These are phyloP conservation scores for Arthrobotrys sinensis DNA, from an alignment of 2,329 filamentous ascomycete genomes.

Conservation along the genomic window DNA sequence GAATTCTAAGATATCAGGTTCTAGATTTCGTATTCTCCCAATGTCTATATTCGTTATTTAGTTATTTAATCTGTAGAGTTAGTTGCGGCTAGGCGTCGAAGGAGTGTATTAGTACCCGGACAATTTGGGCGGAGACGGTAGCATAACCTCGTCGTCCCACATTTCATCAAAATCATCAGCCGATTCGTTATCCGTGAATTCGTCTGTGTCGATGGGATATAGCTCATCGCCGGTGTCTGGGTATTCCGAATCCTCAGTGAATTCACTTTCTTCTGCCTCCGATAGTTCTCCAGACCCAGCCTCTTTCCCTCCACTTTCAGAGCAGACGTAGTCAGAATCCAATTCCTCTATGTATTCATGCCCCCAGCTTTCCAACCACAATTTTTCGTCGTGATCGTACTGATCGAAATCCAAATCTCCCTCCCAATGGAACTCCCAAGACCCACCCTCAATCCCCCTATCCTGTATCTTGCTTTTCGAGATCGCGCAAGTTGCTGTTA, in stretches of 20 bases:
- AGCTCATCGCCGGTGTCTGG: conserved; percentile 7
- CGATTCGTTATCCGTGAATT: neutral
- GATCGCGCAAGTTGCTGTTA: neutral
- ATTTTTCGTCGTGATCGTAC: neutral
- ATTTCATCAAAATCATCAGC: neutral
- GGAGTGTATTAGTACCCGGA: too few species aligned
- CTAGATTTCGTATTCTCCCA: too few species aligned
- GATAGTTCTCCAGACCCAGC: neutral
- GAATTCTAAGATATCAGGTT: too few species aligned
- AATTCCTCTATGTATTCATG: neutral
- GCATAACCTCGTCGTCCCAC: neutral
- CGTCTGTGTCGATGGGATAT: neutral
- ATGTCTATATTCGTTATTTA: too few species aligned
- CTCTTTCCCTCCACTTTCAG: neutral
- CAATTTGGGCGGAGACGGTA: too few species aligned
- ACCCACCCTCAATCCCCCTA: neutral
- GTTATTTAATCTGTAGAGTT: too few species aligned
- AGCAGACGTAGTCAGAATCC: conserved; percentile 3
- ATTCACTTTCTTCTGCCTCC: neutral
- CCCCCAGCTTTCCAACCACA: neutral
- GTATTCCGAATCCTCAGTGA: conserved; percentile 4
- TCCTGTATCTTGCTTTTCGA: neutral
- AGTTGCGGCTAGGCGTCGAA: too few species aligned
- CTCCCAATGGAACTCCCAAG: conserved; percentile 10
- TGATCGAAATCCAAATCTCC: conserved; percentile 4